Evolutionary conservation across 2,329 filamentous ascomycete species (phyloP), one percentile per base, ranked within the genome.

Genomic region (Arachnomyces sp.): DNA sequence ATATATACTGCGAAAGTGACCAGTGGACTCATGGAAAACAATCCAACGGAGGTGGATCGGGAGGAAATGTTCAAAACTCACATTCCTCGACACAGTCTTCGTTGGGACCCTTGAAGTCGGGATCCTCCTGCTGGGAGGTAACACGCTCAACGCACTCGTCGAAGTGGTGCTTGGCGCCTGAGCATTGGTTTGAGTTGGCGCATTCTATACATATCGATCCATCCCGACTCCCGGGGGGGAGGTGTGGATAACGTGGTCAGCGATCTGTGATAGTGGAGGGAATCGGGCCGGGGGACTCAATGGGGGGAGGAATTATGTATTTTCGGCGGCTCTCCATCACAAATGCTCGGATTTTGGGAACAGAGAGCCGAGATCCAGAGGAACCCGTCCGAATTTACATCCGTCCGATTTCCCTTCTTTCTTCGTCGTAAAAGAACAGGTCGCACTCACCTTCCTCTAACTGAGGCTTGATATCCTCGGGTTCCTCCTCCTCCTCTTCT

Each of bases 51-150:
- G n/a, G n/a, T n/a, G n/a, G n/a, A n/a, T n/a, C n/a, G n/a, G 11
- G 33, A 39, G 15, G n/a, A 18, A 34, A 20, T 38, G 12, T 34
- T 16, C 18, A 31, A 13, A 36, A 79, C 89, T 70, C 83, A 96
- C 92, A 98, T 76, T 98, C 92, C 76, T 98, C 92, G 53, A 96
- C 87, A 60, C 92, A 98, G 73, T 96, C 89, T 77, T 98, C 92
- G 59, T 84, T 80, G 56, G 81, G 72, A 41, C 73, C 81, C 68
- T 81, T 79, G 67, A 76, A 74, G 55, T 82, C 79, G 50, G 82
- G 76, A 54, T 82, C 77, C 59, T 87, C 79, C 55, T 73, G 64
- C 61, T 75, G 67, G 57, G 51, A 68, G 46, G 81, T 86, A 55
- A 98, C 92, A 58, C 92, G 88, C 78, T 94, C 89, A 56, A 90